Conservation (phyloP, 495 filamentous ascomycete genomes). For the Podospora sp. region DNA sequence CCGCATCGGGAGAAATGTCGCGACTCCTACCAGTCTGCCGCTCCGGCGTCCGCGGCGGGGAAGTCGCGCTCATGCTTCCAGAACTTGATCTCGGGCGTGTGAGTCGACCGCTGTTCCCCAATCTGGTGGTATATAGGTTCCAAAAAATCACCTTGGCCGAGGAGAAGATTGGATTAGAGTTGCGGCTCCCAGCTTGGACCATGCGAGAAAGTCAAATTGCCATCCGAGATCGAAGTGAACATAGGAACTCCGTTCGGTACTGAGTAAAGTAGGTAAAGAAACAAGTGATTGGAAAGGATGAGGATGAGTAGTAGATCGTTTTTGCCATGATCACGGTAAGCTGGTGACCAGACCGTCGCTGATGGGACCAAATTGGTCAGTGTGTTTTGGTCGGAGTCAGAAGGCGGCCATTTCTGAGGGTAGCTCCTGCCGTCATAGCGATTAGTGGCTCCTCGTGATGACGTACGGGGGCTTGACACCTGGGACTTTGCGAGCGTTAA, state of each 20-base stretch:
- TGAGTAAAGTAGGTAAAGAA: too few species aligned
- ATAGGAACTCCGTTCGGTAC: too few species aligned
- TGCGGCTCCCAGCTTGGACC: too few species aligned
- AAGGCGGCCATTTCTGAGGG: neutral
- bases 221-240: too few species aligned
- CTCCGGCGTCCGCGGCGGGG: neutral
- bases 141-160: too few species aligned
- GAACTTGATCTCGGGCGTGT: too few species aligned
- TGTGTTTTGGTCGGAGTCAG: neutral
- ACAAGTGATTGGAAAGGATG: too few species aligned
- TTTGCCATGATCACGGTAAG: neutral
- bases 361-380: neutral
- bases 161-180: too few species aligned
- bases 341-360: neutral
- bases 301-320: neutral
- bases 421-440: neutral
- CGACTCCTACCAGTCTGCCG: neutral
- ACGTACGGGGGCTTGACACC: neutral
- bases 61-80: neutral
- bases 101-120: too few species aligned
- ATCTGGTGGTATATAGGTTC: too few species aligned
- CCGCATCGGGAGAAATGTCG: neutral
- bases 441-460: neutral
- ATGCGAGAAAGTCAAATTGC: too few species aligned
- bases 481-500: neutral